Evolutionary conservation across 345 rosid species (phyloP).

Genomic region (Brassica nigra): DNA sequence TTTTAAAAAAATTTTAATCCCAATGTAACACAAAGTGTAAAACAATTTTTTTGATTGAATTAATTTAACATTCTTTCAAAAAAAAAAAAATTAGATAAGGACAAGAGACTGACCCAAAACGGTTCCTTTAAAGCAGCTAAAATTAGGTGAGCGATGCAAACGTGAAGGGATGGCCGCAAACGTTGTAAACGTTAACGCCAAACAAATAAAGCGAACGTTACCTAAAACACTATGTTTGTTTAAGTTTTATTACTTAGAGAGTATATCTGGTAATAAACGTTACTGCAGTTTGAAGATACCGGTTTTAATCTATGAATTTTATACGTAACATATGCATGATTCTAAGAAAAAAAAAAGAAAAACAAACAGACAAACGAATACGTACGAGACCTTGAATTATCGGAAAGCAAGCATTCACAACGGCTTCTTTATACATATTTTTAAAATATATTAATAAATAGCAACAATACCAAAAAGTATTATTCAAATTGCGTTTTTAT

Average conservation of each 20-base stretch:
- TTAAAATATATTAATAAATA: neutral
- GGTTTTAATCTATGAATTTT: neutral
- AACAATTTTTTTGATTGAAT: no score
- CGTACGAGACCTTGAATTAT: neutral
- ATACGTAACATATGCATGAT: constrained; percentile 3
- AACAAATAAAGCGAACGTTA: constrained; percentile 35
- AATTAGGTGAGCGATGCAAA: constrained; percentile 36
- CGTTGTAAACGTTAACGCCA: constrained; percentile 29
- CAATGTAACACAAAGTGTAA: no score
- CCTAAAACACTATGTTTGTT: constrained; percentile 24
- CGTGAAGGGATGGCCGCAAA: constrained; percentile 37
- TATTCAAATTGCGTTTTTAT: neutral
- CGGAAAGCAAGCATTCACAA: neutral
- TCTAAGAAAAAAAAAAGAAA: neutral
- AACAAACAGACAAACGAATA: neutral
- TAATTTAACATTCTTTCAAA: no score
- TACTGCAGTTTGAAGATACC: neutral
- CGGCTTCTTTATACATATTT: neutral
- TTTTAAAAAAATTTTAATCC: neutral
- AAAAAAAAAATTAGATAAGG: neutral
- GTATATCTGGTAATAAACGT: neutral
- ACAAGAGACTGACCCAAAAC: constrained; percentile 35
- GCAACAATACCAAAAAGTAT: neutral
- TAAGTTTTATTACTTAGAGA: neutral
- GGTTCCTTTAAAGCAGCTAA: constrained; percentile 34